A percentile compares a stretch with the other conserved stretches of the same genome.
Conservation (phyloP, 2,329 filamentous ascomycete species). For the Epichloe brachyelytri region DNA sequence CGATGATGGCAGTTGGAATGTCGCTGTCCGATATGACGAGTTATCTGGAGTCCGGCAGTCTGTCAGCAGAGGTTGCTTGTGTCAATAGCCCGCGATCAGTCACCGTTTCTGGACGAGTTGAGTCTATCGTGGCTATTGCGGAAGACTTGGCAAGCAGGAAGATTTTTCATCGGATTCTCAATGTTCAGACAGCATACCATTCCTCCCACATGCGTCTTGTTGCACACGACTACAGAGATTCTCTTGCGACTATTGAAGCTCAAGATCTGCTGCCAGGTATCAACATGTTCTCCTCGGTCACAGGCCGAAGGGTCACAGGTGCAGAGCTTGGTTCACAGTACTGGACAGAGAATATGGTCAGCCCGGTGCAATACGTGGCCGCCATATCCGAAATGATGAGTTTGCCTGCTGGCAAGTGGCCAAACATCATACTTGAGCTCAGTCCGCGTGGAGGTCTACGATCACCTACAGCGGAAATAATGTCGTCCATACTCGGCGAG, state of each 20-base stretch:
- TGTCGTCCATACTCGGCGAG: conserved; percentile 10
- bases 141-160: conserved; percentile 17
- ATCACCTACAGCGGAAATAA: conserved; percentile 25
- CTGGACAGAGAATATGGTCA: conserved; percentile 34
- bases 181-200: conserved; percentile 30
- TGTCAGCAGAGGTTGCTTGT: conserved; percentile 26
- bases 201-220: conserved; percentile 30
- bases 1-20: conserved; percentile 30
- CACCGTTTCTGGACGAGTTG: conserved; percentile 29
- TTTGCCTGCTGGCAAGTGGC: conserved; percentile 13
- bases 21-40: conserved; percentile 14
- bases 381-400: conserved; percentile 25
- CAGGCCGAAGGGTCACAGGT: conserved; percentile 15
- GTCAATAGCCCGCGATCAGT: conserved; percentile 30
- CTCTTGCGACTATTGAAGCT: conserved; percentile 13
- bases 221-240: conserved; percentile 21
- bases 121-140: conserved; percentile 19
- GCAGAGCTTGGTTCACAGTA: conserved; percentile 23
- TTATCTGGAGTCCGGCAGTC: conserved; percentile 13
- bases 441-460: conserved; percentile 25
- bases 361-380: conserved; percentile 29
- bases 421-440: conserved; percentile 27
- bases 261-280: conserved; percentile 7
- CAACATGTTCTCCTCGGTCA: conserved; percentile 30
- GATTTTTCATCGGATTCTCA: conserved; percentile 23